A percentile compares a stretch with the other conserved stretches of the same genome.
Conservation (phyloP, 2,329 filamentous ascomycete species). For the Periconia sp. region DNA sequence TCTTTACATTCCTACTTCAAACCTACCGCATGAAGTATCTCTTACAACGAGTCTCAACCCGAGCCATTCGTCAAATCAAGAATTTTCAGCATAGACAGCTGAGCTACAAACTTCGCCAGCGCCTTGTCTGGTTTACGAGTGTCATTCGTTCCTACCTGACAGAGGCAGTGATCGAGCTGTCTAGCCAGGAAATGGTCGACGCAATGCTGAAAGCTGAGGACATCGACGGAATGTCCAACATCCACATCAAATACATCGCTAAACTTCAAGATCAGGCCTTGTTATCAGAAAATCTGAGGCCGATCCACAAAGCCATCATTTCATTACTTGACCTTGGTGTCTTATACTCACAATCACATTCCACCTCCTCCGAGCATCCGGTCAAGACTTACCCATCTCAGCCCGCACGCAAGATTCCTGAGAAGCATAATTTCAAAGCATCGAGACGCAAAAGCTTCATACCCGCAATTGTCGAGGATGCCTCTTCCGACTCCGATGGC, state of each 20-base stretch:
- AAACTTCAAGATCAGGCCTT: slow-evolving; percentile 72
- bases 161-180: slow-evolving; percentile 71
- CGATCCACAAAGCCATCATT: slow-evolving; percentile 76
- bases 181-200: slow-evolving; percentile 61
- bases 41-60: slow-evolving; percentile 61
- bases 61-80: slow-evolving; percentile 10
- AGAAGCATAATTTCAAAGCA: slow-evolving; percentile 37
- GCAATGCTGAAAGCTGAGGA: slow-evolving; percentile 69
- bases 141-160: slow-evolving; percentile 77
- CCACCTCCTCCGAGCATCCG: slow-evolving; percentile 6
- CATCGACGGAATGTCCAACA: slow-evolving; percentile 79
- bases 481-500: slow-evolving; percentile 39
- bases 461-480: slow-evolving; percentile 18
- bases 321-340: slow-evolving; percentile 78
- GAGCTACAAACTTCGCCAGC: slow-evolving; percentile 66
- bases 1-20: slow-evolving; percentile 81
- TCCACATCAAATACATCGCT: slow-evolving; percentile 69
- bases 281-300: slow-evolving; percentile 69
- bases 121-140: slow-evolving; percentile 78
- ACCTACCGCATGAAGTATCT: slow-evolving; percentile 72
- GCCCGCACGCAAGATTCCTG: slow-evolving; percentile 42
- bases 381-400: neutral
- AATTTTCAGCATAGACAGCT: slow-evolving; percentile 11
- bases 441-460: slow-evolving; percentile 26
- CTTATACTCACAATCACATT: slow-evolving; percentile 68